Percentiles rank a stretch among this genome's conserved stretches.
Evolutionary conservation across 1,284 basidiomycete species (phyloP).

Genomic region (Schizophyllum amplum): DNA sequence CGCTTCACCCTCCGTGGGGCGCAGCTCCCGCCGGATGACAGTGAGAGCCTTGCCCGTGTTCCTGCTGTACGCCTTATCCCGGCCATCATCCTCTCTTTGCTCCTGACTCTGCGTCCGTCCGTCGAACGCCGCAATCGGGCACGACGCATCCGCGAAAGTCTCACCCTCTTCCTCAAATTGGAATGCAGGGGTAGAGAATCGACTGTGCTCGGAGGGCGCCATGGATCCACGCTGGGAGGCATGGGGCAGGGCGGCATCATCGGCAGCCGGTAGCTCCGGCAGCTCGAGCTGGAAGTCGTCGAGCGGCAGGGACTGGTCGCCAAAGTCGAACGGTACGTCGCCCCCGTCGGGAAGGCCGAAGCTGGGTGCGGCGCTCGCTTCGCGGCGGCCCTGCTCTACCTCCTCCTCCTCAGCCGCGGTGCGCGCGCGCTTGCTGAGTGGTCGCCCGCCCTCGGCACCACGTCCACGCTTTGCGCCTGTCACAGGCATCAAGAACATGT

Average conservation of each 20-base stretch:
- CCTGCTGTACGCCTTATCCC: slow-evolving; percentile 72
- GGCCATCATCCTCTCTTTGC: slow-evolving; percentile 33
- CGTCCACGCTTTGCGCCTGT: slow-evolving; percentile 42
- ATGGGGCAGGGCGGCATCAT: slow-evolving; percentile 23
- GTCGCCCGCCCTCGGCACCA: slow-evolving; percentile 40
- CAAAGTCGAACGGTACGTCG: slow-evolving; percentile 49
- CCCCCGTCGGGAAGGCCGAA: slow-evolving; percentile 36
- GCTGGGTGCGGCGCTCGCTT: slow-evolving; percentile 52
- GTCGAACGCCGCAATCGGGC: slow-evolving; percentile 82
- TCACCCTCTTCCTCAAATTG: slow-evolving; percentile 47
- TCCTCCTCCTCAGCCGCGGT: slow-evolving; percentile 47
- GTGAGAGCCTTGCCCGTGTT: slow-evolving; percentile 87
- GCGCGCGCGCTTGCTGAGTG: slow-evolving; percentile 49
- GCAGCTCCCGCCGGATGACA: slow-evolving; percentile 75
- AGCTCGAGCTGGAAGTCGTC: slow-evolving; percentile 67
- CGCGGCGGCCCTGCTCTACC: slow-evolving; percentile 64
- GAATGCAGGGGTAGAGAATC: slow-evolving; percentile 60
- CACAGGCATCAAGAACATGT: slow-evolving; percentile 79
- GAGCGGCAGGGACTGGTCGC: slow-evolving; percentile 40
- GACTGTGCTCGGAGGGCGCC: slow-evolving; percentile 48
- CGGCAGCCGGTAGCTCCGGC: slow-evolving; percentile 23
- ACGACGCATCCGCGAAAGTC: slow-evolving; percentile 59
- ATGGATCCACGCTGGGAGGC: slow-evolving; percentile 33
- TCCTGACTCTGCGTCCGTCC: slow-evolving; percentile 43
- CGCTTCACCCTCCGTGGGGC: slow-evolving; percentile 40